These are phyloP conservation scores for Ophiostoma populinum DNA, from an alignment of 2,329 filamentous ascomycete genomes.

Conservation along the genomic window DNA sequence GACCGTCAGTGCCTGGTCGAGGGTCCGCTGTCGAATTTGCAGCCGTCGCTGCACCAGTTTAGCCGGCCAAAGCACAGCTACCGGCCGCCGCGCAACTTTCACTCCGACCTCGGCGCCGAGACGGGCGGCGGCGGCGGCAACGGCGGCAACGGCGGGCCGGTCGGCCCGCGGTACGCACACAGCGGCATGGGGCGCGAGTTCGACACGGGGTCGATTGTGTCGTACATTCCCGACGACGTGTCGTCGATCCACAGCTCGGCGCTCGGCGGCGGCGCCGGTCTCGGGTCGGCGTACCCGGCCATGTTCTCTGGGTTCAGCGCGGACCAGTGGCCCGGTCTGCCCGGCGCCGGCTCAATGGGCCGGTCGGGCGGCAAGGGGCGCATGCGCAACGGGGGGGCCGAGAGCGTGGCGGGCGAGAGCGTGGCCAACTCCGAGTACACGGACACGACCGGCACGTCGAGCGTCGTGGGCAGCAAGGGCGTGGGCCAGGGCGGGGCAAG, in stretches of 20 bases:
- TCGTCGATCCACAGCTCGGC: constrained; percentile 90
- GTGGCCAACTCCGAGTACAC: constrained; percentile 83
- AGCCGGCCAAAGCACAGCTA: constrained; percentile 85
- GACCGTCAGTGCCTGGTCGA: constrained; percentile 92
- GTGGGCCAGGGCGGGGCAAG: constrained; percentile 76
- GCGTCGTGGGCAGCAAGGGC: constrained; percentile 58
- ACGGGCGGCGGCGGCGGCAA: constrained; percentile 14
- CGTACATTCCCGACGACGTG: constrained; percentile 92
- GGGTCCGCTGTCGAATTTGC: constrained; percentile 86
- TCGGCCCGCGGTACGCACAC: too few species aligned
- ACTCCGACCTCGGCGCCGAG: constrained; percentile 20
- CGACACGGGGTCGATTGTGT: constrained; percentile 77
- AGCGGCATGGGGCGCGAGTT: constrained; percentile 31
- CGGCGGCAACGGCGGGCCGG: constrained; percentile 11
- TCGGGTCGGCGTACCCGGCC: constrained; percentile 61
- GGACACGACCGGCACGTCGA: constrained; percentile 50
- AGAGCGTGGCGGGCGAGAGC: constrained; percentile 80
- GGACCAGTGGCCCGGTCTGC: constrained; percentile 75
- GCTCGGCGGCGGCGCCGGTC: constrained; percentile 59
- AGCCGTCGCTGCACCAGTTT: constrained; percentile 88
- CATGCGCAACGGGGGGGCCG: constrained; percentile 37
- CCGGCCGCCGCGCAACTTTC: constrained; percentile 73
- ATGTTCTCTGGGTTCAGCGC: constrained; percentile 89
- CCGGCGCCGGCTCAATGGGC: constrained; percentile 38
- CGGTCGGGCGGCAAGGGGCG: constrained; percentile 50